These are phyloP conservation scores for Ophiostoma australiae DNA, from an alignment of 2,329 filamentous ascomycete species.

Conservation along the genomic window DNA sequence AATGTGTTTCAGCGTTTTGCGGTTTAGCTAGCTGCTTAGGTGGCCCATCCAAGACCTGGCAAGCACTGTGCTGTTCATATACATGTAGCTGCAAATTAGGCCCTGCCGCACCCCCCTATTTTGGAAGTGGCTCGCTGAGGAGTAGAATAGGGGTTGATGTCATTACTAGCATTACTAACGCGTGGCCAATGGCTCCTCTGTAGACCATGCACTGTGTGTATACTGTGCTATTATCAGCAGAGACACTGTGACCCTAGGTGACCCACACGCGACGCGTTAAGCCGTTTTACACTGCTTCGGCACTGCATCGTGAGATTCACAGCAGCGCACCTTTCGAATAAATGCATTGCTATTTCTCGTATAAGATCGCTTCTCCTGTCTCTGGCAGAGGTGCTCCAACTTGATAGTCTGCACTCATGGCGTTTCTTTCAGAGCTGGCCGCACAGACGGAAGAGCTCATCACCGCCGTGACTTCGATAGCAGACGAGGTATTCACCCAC, in stretches of 20 bases:
- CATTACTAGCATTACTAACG: slow-evolving; percentile 10
- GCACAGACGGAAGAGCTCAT: slow-evolving; percentile 68
- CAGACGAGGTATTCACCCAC: slow-evolving; percentile 29
- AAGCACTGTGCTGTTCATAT: slow-evolving; percentile 9
- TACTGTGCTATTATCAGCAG: background rate
- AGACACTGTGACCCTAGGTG: slow-evolving; percentile 7
- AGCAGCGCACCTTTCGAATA: background rate
- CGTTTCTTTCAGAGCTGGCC: slow-evolving; percentile 61
- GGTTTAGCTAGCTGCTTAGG: background rate
- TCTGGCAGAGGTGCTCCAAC: background rate
- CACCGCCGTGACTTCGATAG: slow-evolving; percentile 53
- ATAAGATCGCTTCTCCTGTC: background rate
- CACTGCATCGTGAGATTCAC: background rate
- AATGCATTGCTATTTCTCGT: background rate
- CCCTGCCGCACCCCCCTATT: slow-evolving; percentile 13
- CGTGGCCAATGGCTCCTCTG: background rate
- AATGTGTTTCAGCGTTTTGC: background rate
- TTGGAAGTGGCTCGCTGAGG: background rate
- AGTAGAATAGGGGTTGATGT: background rate
- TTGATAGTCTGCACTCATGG: slow-evolving; percentile 51
- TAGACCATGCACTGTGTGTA: background rate
- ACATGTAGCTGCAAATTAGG: slow-evolving; percentile 3
- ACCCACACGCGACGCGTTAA: slow-evolving; percentile 23
- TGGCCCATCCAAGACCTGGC: background rate
- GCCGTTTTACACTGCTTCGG: slow-evolving; percentile 14